Conservation (phyloP, 2,329 filamentous ascomycete species). For the Fusarium sp. region DNA sequence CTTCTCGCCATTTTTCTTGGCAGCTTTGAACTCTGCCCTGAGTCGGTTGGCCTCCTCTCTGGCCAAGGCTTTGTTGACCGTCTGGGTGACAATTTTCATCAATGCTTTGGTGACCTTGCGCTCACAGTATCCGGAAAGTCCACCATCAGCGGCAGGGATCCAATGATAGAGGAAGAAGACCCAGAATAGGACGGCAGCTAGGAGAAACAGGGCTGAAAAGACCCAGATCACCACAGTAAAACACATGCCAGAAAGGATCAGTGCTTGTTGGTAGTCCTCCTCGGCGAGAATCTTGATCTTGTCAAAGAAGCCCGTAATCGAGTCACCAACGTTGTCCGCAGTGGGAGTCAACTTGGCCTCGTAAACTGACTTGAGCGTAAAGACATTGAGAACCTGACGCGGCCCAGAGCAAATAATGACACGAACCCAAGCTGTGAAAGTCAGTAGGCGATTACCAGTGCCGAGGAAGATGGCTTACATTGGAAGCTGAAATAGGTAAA, state of each 20-base stretch:
- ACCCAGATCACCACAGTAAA: slow-evolving; percentile 94
- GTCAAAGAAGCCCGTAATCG: slow-evolving; percentile 81
- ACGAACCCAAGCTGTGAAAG: slow-evolving; percentile 79
- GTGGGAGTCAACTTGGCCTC: slow-evolving; percentile 75
- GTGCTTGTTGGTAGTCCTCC: slow-evolving; percentile 80
- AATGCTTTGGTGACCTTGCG: slow-evolving; percentile 91
- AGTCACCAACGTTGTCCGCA: slow-evolving; percentile 66
- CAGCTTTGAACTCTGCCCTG: slow-evolving; percentile 63
- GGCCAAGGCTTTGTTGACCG: slow-evolving; percentile 88
- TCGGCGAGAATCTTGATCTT: slow-evolving; percentile 82
- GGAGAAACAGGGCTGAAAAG: slow-evolving; percentile 79
- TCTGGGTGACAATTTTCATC: slow-evolving; percentile 84
- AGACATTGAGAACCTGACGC: slow-evolving; percentile 88
- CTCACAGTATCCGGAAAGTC: slow-evolving; percentile 86
- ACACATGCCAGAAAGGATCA: slow-evolving; percentile 90
- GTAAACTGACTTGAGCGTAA: slow-evolving; percentile 90
- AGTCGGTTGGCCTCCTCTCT: slow-evolving; percentile 76
- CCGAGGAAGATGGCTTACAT: slow-evolving; percentile 55
- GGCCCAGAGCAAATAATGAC: slow-evolving; percentile 92
- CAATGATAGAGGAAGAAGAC: slow-evolving; percentile 92
- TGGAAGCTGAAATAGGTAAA: slow-evolving; percentile 88
- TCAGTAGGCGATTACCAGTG: slow-evolving; percentile 20
- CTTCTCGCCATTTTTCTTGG: slow-evolving; percentile 66
- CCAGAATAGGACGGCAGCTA: slow-evolving; percentile 83
- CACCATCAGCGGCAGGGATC: slow-evolving; percentile 84